Evolutionary conservation across 371 early-diverging fungal genomes (phyloP).

Genomic region (Actinomucor elegans): DNA sequence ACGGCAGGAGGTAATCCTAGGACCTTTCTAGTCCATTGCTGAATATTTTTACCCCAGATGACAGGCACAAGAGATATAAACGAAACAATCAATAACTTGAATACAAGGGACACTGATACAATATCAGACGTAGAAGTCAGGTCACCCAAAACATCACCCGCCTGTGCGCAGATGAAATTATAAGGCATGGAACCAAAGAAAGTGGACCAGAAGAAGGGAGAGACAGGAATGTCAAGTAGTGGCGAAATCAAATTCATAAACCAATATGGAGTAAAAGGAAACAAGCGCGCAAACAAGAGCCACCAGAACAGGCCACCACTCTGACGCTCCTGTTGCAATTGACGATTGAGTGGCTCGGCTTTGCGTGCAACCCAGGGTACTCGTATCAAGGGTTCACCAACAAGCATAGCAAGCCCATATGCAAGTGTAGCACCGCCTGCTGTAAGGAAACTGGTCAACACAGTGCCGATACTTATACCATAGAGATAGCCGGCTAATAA

Average conservation of each 20-base stretch:
- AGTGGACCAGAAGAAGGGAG: slow-evolving; percentile 50
- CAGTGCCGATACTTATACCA: slow-evolving; percentile 33
- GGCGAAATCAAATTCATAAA: slow-evolving; percentile 53
- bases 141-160: slow-evolving; percentile 47
- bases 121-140: slow-evolving; percentile 52
- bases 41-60: slow-evolving; percentile 45
- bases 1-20: slow-evolving; percentile 18
- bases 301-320: slow-evolving; percentile 48
- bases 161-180: slow-evolving; percentile 50
- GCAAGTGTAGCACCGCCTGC: slow-evolving; percentile 49
- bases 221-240: slow-evolving; percentile 40
- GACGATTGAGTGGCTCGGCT: slow-evolving; percentile 29
- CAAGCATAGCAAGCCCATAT: slow-evolving; percentile 37
- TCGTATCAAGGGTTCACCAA: slow-evolving; percentile 49
- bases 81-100: slow-evolving; percentile 46
- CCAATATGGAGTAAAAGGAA: slow-evolving; percentile 57
- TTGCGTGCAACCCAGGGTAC: slow-evolving; percentile 39
- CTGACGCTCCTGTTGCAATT: slow-evolving; percentile 29
- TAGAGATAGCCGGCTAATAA: slow-evolving; percentile 46
- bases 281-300: slow-evolving; percentile 45
- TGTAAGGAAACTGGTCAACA: slow-evolving; percentile 44
- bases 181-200: slow-evolving; percentile 51
- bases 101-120: slow-evolving; percentile 33
- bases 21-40: slow-evolving; percentile 18
- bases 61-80: slow-evolving; percentile 47